These are phyloP conservation scores for Flammula alnicola DNA, from an alignment of 1,284 basidiomycete genomes.

Conservation along the genomic window DNA sequence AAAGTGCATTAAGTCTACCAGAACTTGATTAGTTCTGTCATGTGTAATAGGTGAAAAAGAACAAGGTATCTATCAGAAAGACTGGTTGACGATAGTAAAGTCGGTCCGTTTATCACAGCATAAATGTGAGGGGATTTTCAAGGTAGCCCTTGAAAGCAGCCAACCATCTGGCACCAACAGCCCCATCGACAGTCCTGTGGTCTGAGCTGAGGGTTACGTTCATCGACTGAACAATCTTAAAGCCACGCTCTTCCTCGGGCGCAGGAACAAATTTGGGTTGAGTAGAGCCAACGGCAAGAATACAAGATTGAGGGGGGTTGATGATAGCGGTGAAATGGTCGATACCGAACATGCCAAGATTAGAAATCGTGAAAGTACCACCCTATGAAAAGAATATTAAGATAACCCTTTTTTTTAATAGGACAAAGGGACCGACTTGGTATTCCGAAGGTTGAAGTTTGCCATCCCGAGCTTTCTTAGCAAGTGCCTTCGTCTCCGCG, in stretches of 20 bases:
- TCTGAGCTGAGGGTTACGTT: slow-evolving; percentile 96
- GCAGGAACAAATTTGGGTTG: slow-evolving; percentile 87
- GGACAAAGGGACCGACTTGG: slow-evolving; percentile 58
- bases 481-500: slow-evolving; percentile 89
- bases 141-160: slow-evolving; percentile 95
- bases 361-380: slow-evolving; percentile 98
- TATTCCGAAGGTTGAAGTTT: slow-evolving; percentile 97
- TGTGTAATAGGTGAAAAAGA: background rate
- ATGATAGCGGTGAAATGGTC: slow-evolving; percentile 99
- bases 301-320: slow-evolving; percentile 98
- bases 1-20: no score
- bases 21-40: background rate
- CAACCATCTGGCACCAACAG: slow-evolving; percentile 90
- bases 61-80: slow-evolving; percentile 9
- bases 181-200: slow-evolving; percentile 95
- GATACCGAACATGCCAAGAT: slow-evolving; percentile 98
- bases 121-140: slow-evolving; percentile 95
- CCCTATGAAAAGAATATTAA: slow-evolving; percentile 55
- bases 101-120: slow-evolving; percentile 63
- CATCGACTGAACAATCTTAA: slow-evolving; percentile 92
- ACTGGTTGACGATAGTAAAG: slow-evolving; percentile 1
- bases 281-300: slow-evolving; percentile 94
- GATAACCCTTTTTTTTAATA: background rate
- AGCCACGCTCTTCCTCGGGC: slow-evolving; percentile 89
- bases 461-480: slow-evolving; percentile 94